A percentile compares a stretch with the other conserved stretches of the same genome.
Evolutionary conservation across 148 eudicot genomes (phyloP).

Genomic region (Simmondsia chinensis): DNA sequence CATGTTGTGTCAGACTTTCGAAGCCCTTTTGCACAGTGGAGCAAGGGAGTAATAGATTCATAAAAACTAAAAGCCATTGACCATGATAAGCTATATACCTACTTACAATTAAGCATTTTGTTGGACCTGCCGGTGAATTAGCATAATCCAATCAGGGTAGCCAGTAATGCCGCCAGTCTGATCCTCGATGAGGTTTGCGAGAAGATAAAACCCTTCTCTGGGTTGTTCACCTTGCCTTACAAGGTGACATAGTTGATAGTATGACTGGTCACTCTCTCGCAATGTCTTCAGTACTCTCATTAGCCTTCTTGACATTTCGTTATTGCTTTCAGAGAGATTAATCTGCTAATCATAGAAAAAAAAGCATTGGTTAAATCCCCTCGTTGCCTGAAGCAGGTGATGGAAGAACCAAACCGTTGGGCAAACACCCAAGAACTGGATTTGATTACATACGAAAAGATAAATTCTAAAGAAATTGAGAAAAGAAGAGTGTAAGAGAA

Average conservation of each 20-base stretch:
- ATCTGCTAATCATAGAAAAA: slow-evolving; percentile 33
- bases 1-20: no score
- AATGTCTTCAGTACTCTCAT: slow-evolving; percentile 42
- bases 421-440: no score
- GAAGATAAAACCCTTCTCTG: slow-evolving; percentile 79
- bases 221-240: slow-evolving; percentile 98
- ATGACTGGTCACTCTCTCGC: slow-evolving; percentile 60
- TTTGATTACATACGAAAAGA: no score
- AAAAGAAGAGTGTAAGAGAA: no score
- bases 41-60: no score
- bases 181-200: slow-evolving; percentile 82
- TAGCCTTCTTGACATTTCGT: slow-evolving; percentile 75
- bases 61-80: no score
- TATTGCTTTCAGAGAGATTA: slow-evolving; percentile 36
- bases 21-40: no score
- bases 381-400: not conserved
- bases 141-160: slow-evolving; percentile 80
- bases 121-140: slow-evolving; percentile 75
- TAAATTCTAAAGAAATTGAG: no score
- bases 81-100: no score
- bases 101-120: slow-evolving; percentile 52
- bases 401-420: not conserved
- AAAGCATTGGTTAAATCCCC: slow-evolving; percentile 1
- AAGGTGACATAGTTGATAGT: slow-evolving; percentile 77
- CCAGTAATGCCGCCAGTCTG: slow-evolving; percentile 66